Conservation (phyloP, 1,284 basidiomycete species). For the Porodaedalea pini region DNA sequence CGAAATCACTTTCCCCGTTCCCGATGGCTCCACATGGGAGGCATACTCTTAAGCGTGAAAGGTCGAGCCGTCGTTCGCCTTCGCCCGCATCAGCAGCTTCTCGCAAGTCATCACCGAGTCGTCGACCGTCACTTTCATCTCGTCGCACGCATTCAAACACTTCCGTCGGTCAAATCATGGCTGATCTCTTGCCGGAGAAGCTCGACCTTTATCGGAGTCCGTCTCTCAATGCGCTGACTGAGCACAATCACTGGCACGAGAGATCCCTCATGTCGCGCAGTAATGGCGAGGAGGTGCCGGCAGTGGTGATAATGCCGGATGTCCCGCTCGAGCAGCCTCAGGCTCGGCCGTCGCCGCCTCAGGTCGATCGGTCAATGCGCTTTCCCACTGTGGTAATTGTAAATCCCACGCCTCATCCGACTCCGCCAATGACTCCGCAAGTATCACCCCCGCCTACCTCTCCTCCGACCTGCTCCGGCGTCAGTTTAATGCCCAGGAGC, state of each 20-base stretch:
- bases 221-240: background rate
- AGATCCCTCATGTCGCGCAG: background rate
- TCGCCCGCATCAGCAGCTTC: conserved; percentile 5
- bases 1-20: background rate
- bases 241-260: conserved; percentile 2
- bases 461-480: no score
- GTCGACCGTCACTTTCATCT: conserved; percentile 18
- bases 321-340: background rate
- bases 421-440: conserved; percentile 23
- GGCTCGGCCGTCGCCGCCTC: conserved; percentile 6
- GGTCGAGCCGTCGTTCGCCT: background rate
- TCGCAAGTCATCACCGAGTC: conserved; percentile 22
- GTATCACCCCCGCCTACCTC: conserved; percentile 6
- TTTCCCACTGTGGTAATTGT: conserved; percentile 53
- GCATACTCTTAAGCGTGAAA: conserved; percentile 2
- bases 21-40: background rate
- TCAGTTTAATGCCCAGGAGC: no score
- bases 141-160: conserved; percentile 31
- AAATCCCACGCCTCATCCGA: conserved; percentile 46
- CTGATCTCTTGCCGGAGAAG: conserved; percentile 49
- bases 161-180: conserved; percentile 50
- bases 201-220: conserved; percentile 21
- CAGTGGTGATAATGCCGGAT: conserved; percentile 2
- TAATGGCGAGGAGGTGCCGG: background rate
- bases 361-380: conserved; percentile 22